Evolutionary conservation across 169 alveolate species (phyloP).

Genomic region (Amoebophrya sp.): DNA sequence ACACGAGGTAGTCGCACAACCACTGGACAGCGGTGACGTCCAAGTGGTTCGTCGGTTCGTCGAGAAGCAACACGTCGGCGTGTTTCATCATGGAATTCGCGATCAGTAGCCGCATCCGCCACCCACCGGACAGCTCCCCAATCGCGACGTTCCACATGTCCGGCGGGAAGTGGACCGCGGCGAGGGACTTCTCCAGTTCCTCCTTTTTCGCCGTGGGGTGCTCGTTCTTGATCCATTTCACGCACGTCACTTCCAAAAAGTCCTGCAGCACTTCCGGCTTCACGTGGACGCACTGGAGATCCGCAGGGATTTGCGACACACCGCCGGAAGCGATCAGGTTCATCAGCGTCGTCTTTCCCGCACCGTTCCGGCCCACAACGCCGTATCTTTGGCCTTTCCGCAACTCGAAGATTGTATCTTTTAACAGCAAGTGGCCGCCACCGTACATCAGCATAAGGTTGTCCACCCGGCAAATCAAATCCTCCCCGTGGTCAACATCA

Average conservation of each 20-base stretch:
- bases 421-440: neutral
- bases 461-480: neutral
- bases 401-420: neutral
- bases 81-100: slow-evolving; percentile 67
- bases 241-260: neutral
- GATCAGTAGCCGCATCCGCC: slow-evolving; percentile 71
- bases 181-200: neutral
- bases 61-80: slow-evolving; percentile 69
- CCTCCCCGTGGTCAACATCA: neutral
- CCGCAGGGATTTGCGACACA: neutral
- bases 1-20: slow-evolving; percentile 36
- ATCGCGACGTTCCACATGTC: neutral
- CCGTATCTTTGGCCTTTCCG: neutral
- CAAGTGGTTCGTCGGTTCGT: slow-evolving; percentile 77
- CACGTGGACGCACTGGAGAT: too few relatives aligned
- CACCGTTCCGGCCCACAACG: neutral
- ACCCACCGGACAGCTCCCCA: slow-evolving; percentile 57
- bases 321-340: neutral
- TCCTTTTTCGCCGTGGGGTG: neutral
- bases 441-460: neutral
- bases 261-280: neutral
- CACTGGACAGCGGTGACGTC: slow-evolving; percentile 45
- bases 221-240: neutral
- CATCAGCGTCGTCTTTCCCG: neutral
- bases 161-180: neutral